phyloP scores from a whole-genome alignment of 352 stramenopile genomes.

The Phytophthora cajani region DNA sequence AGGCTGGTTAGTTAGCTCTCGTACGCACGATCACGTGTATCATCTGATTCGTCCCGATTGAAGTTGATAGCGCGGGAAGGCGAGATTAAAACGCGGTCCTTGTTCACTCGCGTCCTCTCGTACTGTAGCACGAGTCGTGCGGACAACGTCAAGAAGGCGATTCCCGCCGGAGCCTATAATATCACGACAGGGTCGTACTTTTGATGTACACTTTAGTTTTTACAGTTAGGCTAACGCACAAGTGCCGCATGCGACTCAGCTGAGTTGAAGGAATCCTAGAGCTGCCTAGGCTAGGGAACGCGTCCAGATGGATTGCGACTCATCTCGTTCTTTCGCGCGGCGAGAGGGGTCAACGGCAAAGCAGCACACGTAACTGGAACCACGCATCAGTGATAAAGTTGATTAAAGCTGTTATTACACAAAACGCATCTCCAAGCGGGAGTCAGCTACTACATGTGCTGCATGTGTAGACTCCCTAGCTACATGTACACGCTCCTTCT shows the following conservation, averaged over 20 bases:
- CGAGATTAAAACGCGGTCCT: conserved; percentile 8
- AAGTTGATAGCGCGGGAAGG: not conserved
- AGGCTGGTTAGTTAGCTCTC: not conserved
- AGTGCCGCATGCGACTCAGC: no score
- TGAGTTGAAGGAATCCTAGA: no score
- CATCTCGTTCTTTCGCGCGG: no score
- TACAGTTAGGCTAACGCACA: no score
- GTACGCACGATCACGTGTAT: not conserved
- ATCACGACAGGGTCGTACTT: no score
- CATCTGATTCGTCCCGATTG: conserved; percentile 16
- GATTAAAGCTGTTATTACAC: conserved; percentile 3
- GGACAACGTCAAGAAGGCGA: no score
- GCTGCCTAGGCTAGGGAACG: no score
- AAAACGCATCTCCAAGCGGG: not conserved
- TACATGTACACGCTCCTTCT: not conserved
- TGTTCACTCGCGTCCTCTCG: no score
- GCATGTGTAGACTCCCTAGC: not conserved
- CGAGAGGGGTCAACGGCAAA: conserved; percentile 8
- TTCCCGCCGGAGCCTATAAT: no score
- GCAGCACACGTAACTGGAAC: conserved; percentile 4
- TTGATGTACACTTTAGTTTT: no score
- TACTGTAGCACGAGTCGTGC: no score
- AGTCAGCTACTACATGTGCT: not conserved
- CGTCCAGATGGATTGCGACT: no score
- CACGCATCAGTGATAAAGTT: conserved; percentile 24